Evolutionary conservation across 23 red algal genomes (phyloP).

Genomic region (Cyanidiococcus yangmingshanensis): DNA sequence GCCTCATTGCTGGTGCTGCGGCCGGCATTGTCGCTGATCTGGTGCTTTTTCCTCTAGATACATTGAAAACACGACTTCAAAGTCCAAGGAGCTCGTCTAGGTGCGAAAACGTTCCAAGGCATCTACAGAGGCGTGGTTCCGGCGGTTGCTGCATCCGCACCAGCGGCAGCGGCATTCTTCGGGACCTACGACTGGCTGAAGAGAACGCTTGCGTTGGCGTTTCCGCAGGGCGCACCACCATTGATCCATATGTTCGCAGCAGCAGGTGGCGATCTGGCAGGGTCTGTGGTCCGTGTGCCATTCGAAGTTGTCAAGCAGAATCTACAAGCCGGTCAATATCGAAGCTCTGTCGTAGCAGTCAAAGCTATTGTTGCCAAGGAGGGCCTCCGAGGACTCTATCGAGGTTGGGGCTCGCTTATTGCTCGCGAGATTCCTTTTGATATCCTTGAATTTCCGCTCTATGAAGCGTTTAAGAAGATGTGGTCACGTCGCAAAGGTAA

Average conservation of each 20-base stretch:
- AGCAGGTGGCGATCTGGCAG: constrained; percentile 61
- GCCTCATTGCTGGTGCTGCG: constrained; percentile 59
- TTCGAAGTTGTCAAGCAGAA: constrained; percentile 97
- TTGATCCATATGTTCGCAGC: constrained; percentile 58
- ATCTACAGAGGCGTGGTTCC: constrained; percentile 76
- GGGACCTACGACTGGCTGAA: constrained; percentile 83
- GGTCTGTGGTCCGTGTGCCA: constrained; percentile 62
- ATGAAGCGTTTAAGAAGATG: constrained; percentile 65
- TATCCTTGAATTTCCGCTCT: constrained; percentile 86
- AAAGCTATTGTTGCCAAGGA: constrained; percentile 32
- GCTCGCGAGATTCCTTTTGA: constrained; percentile 94
- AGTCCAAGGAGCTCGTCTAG: background rate
- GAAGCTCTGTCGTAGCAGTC: constrained; percentile 42
- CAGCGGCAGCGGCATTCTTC: constrained; percentile 86
- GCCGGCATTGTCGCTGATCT: constrained; percentile 80
- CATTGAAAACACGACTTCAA: constrained; percentile 90
- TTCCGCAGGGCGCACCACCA: constrained; percentile 17
- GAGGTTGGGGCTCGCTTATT: constrained; percentile 65
- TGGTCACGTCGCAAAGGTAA: constrained; percentile 27
- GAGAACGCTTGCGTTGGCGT: constrained; percentile 25
- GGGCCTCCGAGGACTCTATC: constrained; percentile 69
- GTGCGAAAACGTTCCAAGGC: constrained; percentile 42
- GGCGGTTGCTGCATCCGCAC: constrained; percentile 81
- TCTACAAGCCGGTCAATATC: constrained; percentile 71
- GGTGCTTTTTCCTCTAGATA: constrained; percentile 90